Evolutionary conservation across 306 rosid species (phyloP), one percentile per base, ranked within the genome.

Genomic region (Biancaea sappan): DNA sequence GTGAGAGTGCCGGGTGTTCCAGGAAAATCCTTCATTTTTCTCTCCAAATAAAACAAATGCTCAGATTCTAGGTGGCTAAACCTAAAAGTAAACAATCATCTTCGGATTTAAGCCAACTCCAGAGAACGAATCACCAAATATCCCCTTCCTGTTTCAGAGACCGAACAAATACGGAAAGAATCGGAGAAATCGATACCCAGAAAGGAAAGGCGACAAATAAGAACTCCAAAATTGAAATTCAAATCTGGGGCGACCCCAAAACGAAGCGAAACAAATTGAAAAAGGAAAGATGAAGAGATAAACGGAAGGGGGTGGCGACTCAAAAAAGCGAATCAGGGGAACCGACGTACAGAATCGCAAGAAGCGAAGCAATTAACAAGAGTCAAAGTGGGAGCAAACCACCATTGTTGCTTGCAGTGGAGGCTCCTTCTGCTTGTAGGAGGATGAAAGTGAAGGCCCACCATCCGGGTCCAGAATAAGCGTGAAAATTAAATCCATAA

Each of bases 1-100:
- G 90, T 85, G 56, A 68, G 54, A 72, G 98, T 93, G 56, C 98
- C 98, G 0, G 98, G 98, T 32, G 98, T 89, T 46, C 98, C 98
- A 25, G 97, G 88, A 74, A 93, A 93, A 82, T 89, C 86, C 90
- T 86, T 88, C 98, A 93, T 93, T 44, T 40, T 85, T 9, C 16
- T 40, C 46, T 60, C 67, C 8, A 35, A 18, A n/a, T 18, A 18
- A 11, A 47, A 38, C 0, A 15, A 37, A 63, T 19, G 19, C 25
- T 63, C 32, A 38, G 50, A 37, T 38, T 37, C 69, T 21, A 7
- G 38, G 26, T 2, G 32, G 11, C 13, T 18, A n/a, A 48, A 21
- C 5, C 13, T 18, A n/a, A 48, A 21, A 21, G 15, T 21, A 21
- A 32, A 13, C 12, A 21, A 11, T 38, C 69, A 63, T 63, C 32